Conservation (phyloP, 2,329 filamentous ascomycete genomes). For the Hirsutella rhossiliensis region DNA sequence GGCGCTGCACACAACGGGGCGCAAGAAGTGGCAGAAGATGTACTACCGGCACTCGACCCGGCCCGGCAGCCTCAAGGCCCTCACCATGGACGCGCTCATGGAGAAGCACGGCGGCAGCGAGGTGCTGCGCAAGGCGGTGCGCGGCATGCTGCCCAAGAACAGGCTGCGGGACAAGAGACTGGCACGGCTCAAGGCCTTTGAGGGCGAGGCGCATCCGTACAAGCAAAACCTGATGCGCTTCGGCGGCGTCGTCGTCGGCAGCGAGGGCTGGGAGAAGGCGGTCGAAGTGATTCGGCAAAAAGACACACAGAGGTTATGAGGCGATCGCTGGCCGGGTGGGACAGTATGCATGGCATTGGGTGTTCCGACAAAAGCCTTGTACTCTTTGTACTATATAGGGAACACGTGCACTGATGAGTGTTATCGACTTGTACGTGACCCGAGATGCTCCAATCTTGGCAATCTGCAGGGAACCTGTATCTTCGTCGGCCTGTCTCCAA, state of each 20-base stretch:
- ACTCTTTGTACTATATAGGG: no score
- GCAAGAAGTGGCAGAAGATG: constrained; percentile 85
- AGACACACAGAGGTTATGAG: constrained; percentile 38
- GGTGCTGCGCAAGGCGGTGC: constrained; percentile 81
- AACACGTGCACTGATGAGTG: no score
- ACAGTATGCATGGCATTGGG: no score
- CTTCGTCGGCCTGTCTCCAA: no score
- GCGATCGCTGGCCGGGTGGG: neutral
- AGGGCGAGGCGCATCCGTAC: constrained; percentile 86
- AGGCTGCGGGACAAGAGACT: constrained; percentile 76
- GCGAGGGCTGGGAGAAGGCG: constrained; percentile 39
- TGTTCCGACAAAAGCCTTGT: no score
- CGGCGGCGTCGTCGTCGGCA: constrained; percentile 43
- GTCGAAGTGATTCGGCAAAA: constrained; percentile 37
- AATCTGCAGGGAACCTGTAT: no score
- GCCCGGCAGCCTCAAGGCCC: constrained; percentile 72
- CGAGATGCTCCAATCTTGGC: no score
- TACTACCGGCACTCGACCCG: constrained; percentile 94
- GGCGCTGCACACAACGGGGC: constrained; percentile 76
- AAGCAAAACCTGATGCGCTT: constrained; percentile 75
- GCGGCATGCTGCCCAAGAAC: constrained; percentile 98
- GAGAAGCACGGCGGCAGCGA: constrained; percentile 88
- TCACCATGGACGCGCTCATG: constrained; percentile 94
- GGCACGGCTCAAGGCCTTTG: constrained; percentile 86
- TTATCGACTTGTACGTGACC: no score